Evolutionary conservation across 208 protist genomes (phyloP), one percentile per base, ranked within the genome.

Genomic region (Crithidia acanthocephali): DNA sequence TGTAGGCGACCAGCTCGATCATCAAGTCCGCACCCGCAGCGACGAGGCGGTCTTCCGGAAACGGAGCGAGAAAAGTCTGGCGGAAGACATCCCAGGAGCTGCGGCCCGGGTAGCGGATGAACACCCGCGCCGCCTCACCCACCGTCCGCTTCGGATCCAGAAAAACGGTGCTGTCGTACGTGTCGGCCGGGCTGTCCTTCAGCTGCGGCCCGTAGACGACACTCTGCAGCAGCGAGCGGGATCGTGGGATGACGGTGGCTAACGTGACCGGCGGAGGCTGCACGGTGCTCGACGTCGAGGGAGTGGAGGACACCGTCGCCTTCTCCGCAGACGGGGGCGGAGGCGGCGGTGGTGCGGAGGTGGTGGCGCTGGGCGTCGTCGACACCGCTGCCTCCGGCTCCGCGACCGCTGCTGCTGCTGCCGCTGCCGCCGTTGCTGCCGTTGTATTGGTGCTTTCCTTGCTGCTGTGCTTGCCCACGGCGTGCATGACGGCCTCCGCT

Each of bases 51-150:
- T 94, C 79, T 67, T 94, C 87, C 16, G 87, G 81, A 68, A 89
- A 87, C 2, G 88, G 81, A 1, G 76, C 77, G 20, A 88, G 74
- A 56, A 91, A 96, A n/a, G 82, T 87, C 27, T 82, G 63, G 2
- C 84, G 72, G 66, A 96, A 93, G 20, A 93, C 87, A 55, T 85
- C 77, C 83, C 83, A 94, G 27, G 85, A 68, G 55, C 85, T 92
- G n/a, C 79, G 80, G n/a, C 84, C 77, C 23, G 88, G 88, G 35
- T 91, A 76, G 65, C 72, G 70, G 32, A 90, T 90, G 60, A 96
- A 92, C 28, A 93, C 72, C 15, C 88, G 80, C 23, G 78, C 80
- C n/a, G 68, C 84, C 64, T 85, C 83, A 2, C 83, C 79, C 2
- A 77, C 74, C 3, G 79, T 84, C 44, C 80, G 82, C 42, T 52